A percentile compares a stretch with the other conserved stretches of the same genome.
Conservation (phyloP, 345 rosid genomes). For the Aquilaria yunnanensis region DNA sequence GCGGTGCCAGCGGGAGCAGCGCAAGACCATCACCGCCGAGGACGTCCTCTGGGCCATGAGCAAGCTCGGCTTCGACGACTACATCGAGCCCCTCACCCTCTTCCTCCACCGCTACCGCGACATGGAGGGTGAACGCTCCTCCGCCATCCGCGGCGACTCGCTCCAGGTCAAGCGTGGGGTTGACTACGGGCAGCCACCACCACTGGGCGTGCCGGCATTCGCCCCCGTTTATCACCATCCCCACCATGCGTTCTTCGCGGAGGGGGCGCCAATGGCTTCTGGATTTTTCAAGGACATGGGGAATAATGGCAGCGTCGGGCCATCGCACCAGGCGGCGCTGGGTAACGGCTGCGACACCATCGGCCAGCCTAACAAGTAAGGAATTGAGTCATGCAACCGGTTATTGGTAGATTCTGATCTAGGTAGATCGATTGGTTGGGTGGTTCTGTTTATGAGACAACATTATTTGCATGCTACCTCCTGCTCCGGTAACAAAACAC, state of each 20-base stretch:
- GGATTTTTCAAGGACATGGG: slow-evolving; percentile 27
- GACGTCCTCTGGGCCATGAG: slow-evolving; percentile 94
- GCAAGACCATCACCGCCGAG: slow-evolving; percentile 93
- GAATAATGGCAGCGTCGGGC: slow-evolving; percentile 11
- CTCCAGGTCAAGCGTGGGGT: slow-evolving; percentile 45
- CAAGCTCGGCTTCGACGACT: slow-evolving; percentile 89
- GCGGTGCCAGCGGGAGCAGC: slow-evolving; percentile 92
- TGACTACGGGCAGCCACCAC: slow-evolving; percentile 23
- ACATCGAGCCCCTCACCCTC: slow-evolving; percentile 67
- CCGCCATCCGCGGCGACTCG: slow-evolving; percentile 34
- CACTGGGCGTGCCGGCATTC: slow-evolving; percentile 25
- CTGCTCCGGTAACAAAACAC: too few species aligned
- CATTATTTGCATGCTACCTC: too few species aligned
- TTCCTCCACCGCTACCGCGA: slow-evolving; percentile 82
- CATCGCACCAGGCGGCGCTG: slow-evolving; percentile 16
- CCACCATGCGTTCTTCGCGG: slow-evolving; percentile 40
- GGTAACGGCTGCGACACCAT: background rate
- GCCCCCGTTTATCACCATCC: slow-evolving; percentile 37
- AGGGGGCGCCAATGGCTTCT: slow-evolving; percentile 15
- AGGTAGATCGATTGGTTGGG: too few species aligned
- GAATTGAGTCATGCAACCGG: too few species aligned
- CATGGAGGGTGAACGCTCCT: slow-evolving; percentile 48
- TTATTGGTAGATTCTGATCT: too few species aligned
- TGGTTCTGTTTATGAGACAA: too few species aligned
- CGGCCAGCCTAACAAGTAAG: too few species aligned